phyloP scores from a whole-genome alignment of 495 filamentous ascomycete genomes.

The Aspergillus wentii region DNA sequence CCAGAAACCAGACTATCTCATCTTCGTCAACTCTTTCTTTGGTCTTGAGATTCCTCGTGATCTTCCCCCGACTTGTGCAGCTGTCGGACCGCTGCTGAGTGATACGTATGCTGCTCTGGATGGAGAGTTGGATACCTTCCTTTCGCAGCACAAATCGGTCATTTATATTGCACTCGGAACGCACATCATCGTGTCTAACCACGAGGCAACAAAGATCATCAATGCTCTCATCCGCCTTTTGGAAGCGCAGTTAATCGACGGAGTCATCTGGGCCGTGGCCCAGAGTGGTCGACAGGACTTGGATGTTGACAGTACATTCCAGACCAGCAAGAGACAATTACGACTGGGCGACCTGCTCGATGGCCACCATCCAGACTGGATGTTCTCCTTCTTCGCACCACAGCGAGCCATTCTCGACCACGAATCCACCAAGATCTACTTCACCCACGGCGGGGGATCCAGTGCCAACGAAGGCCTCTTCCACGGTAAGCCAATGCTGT shows the following conservation, averaged over 20 bases:
- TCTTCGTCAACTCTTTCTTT: conserved; percentile 37
- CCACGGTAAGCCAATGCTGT: conserved; percentile 27
- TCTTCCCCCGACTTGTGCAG: conserved; percentile 25
- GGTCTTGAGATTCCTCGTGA: conserved; percentile 35
- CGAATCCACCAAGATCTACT: conserved; percentile 18
- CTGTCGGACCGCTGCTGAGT: conserved; percentile 30
- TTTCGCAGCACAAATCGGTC: conserved; percentile 13
- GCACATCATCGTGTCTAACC: conserved; percentile 24
- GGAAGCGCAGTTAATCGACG: conserved; percentile 23
- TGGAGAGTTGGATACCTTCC: conserved; percentile 12
- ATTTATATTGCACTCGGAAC: conserved; percentile 35
- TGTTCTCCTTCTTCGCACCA: conserved; percentile 23
- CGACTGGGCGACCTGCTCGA: conserved; percentile 19
- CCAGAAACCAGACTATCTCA: conserved; percentile 33
- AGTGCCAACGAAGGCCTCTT: conserved; percentile 34
- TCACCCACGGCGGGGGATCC: conserved; percentile 31
- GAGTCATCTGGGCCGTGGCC: conserved; percentile 30
- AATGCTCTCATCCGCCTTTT: conserved; percentile 16
- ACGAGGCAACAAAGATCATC: conserved; percentile 19
- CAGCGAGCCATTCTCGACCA: conserved; percentile 30
- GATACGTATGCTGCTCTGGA: conserved; percentile 22
- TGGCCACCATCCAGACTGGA: conserved; percentile 16
- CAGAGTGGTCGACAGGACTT: conserved; percentile 14
- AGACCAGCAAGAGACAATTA: background rate
- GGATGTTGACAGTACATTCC: conserved; percentile 7